phyloP scores from a whole-genome alignment of 768 basidiomycete genomes.

The Trametes villosa region DNA sequence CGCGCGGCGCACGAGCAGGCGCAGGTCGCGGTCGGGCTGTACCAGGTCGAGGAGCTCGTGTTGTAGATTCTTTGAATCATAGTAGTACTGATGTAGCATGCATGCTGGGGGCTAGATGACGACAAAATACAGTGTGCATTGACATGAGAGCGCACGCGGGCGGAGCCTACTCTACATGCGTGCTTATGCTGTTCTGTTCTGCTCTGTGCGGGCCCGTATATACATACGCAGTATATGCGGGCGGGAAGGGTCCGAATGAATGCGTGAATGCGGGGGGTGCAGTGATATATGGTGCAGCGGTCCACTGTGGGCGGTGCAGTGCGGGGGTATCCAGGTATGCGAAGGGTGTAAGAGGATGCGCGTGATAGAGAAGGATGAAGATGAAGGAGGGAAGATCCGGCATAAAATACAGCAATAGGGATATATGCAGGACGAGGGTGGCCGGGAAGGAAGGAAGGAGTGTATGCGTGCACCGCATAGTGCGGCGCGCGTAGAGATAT shows the following conservation, averaged over 20 bases:
- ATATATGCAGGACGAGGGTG: not conserved
- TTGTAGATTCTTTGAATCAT: constrained; percentile 4
- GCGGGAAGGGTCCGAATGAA: not conserved
- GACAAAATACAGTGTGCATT: constrained; percentile 10
- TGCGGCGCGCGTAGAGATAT: not conserved
- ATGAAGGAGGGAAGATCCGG: not conserved
- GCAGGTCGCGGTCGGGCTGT: constrained; percentile 60
- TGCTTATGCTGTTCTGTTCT: not conserved
- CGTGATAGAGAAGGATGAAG: not conserved
- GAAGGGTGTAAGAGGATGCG: not conserved
- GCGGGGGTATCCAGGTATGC: not conserved
- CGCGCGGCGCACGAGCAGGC: constrained; percentile 58
- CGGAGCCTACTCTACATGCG: constrained; percentile 2
- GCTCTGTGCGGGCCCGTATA: not conserved
- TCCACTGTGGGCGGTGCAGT: not conserved
- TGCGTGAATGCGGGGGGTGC: not conserved
- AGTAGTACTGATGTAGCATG: not conserved
- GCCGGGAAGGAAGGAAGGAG: not conserved
- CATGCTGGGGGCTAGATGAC: not conserved
- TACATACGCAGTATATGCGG: not conserved
- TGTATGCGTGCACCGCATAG: not conserved
- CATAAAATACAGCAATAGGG: not conserved
- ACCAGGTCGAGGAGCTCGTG: constrained; percentile 71
- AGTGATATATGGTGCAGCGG: not conserved
- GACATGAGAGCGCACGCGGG: not conserved